Base-by-base conservation (phyloP, 768 basidiomycete species). In the Kwoniella sp. region DNA sequence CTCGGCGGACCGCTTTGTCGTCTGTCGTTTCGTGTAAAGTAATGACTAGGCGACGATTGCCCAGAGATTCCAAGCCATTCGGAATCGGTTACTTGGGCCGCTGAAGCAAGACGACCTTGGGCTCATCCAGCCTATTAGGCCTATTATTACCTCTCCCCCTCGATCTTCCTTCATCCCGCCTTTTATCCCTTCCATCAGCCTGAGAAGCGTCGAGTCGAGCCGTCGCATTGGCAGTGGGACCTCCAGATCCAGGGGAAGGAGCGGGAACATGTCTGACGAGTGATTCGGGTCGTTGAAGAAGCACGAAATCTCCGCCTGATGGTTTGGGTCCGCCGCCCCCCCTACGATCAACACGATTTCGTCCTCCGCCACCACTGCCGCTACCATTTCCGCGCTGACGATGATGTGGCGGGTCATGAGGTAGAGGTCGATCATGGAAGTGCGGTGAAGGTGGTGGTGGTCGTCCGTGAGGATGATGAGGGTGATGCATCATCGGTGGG, bases 231-330 rank as follows among this genome's bases (percentile, higher is more conserved):
- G 60, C 37, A 30, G 58, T 44, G 26, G 55, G 36, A 12, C 19
- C 48, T 33, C n/a, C n/a, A n/a, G 60, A 17, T 17, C 36, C 50
- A 21, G 60, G 26, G n/a, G 52, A 40, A 12, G 54, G 51, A 9
- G 48, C 48, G 21, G 65, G 53, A 25, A 26, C 49, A 15, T 30
- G 44, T 27, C 53, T 56, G 27, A 59, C 65, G 26, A 63, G 58
- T 3, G 68, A 60, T 49, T 52, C 68, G 21, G 74, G 74, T 61
- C 74, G 52, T 57, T 73, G 69, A 25, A 76, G 66, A 8, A 73
- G 59, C 1, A 68, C 67, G 48, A 76, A 75, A 46, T 67, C 63
- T 24, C 62, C 62, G 17, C 47, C 47, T 19, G 40, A 24, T 47
- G 26, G 17, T 26, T 55, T 29, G 51, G 55, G n/a, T 33, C 46